Conservation (phyloP, 192 early-diverging fungal species). For the Coemansia sp. region DNA sequence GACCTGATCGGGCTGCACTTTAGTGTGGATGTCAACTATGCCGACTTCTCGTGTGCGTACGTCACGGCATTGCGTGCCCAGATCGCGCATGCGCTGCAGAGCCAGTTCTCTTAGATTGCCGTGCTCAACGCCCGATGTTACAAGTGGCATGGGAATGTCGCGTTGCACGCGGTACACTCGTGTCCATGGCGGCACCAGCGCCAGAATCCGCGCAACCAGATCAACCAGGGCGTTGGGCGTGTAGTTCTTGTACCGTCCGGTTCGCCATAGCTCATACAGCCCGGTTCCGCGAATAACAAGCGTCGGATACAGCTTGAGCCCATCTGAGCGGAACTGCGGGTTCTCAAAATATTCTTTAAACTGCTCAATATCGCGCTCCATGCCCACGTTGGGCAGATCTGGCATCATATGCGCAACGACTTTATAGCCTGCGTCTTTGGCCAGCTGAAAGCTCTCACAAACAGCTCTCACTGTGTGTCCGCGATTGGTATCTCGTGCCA, state of each 20-base stretch:
- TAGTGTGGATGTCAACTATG: slow-evolving; percentile 96
- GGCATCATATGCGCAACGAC: slow-evolving; percentile 99
- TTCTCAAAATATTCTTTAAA: slow-evolving; percentile 99
- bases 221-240: slow-evolving; percentile 95
- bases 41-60: slow-evolving; percentile 98
- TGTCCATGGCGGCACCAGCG: slow-evolving; percentile 98
- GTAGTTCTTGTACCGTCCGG: slow-evolving; percentile 97
- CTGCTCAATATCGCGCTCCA: slow-evolving; percentile 99
- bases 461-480: slow-evolving; percentile 99
- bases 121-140: slow-evolving; percentile 97
- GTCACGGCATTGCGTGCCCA: slow-evolving; percentile 94
- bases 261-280: slow-evolving; percentile 98
- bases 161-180: slow-evolving; percentile 97
- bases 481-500: slow-evolving; percentile 96
- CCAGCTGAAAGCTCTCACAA: slow-evolving; percentile 94
- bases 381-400: slow-evolving; percentile 98
- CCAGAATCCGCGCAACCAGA: slow-evolving; percentile 90
- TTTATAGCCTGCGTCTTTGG: slow-evolving; percentile 98
- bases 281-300: slow-evolving; percentile 98
- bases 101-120: slow-evolving; percentile 96
- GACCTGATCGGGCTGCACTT: slow-evolving; percentile 90
- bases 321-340: slow-evolving; percentile 97
- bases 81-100: slow-evolving; percentile 91
- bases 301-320: slow-evolving; percentile 97
- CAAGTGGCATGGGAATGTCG: slow-evolving; percentile 99